Evolutionary conservation across 2,329 filamentous ascomycete genomes (phyloP).

Genomic region (Kalmusia sp.): DNA sequence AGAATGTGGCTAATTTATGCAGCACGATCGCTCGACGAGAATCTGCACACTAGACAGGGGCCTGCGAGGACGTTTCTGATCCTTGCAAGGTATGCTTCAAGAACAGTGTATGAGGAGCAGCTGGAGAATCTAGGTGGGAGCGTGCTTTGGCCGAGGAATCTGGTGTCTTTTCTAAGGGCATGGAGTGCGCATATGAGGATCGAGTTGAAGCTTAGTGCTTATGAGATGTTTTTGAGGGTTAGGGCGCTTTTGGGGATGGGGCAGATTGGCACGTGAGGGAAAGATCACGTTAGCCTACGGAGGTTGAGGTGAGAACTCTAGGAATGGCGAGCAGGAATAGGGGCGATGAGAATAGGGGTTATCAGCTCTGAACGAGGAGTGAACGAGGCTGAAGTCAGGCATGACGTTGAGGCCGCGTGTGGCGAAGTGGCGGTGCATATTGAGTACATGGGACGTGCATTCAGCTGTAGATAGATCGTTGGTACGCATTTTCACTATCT

Average conservation of each 20-base stretch:
- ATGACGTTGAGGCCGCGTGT: too few species aligned
- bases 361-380: too few species aligned
- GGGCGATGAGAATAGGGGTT: too few species aligned
- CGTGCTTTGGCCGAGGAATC: conserved; percentile 59
- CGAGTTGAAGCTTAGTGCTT: conserved; percentile 64
- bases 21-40: conserved; percentile 90
- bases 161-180: conserved; percentile 59
- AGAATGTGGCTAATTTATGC: conserved; percentile 16
- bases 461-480: too few species aligned
- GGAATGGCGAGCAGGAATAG: too few species aligned
- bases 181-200: conserved; percentile 63
- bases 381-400: too few species aligned
- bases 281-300: too few species aligned
- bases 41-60: conserved; percentile 74
- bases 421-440: too few species aligned
- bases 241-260: conserved; percentile 58
- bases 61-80: conserved; percentile 69
- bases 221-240: conserved; percentile 62
- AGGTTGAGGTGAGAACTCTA: too few species aligned
- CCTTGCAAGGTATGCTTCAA: conserved; percentile 68
- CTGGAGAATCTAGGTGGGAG: conserved; percentile 59
- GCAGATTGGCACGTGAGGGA: too few species aligned
- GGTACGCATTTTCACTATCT: too few species aligned
- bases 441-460: too few species aligned
- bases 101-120: conserved; percentile 68